Evolutionary conservation across 768 basidiomycete genomes (phyloP), one percentile per base, ranked within the genome.

Genomic region (Amanita pallidorosea): DNA sequence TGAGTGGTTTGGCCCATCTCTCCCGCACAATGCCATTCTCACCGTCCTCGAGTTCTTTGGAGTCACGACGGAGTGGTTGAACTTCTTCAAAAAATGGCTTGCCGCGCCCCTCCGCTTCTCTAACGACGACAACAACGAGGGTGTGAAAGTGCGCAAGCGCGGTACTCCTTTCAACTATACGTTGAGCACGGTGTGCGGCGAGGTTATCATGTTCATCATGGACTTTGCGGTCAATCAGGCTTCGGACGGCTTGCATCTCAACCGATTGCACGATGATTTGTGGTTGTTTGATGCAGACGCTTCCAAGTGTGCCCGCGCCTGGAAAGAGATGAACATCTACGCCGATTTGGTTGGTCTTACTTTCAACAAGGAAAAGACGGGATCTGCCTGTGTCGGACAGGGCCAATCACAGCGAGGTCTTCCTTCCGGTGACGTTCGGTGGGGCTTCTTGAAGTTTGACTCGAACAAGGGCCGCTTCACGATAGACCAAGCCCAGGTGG

Each of bases 211-310:
- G 34, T 75, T 72, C 55, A 63, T 61, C 17, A 72, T 76, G 72
- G 73, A 76, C 56, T 71, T 70, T 51, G 71, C 72, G 7, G 70
- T 74, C 51, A 74, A 74, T 45, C 73, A 71, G 46, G 58, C 57
- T 29, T 66, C 71, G 1, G 49, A 66, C 18, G 72, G 72, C 3
- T 55, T 76, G 9, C 70, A 63, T 56, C 63, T 76, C 13, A 67
- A 73, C 46, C 63, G 71, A 46, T 68, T 73, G 58, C 70, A 74
- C 55, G 72, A 75, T 47, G 73, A 76, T 47, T 57, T 75, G 6
- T 75, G 71, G 71, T 54, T 74, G 15, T 72, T 67, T 68, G 64
- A 70, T 44, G 55, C 65, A 0, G 57, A 68, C 15, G 53, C 63
- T 5, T 38, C 52, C 25, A 66, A 65, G 46, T 68, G 68, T 29